phyloP scores from a whole-genome alignment of 495 filamentous ascomycete genomes.

The Entonaema liquescens region DNA sequence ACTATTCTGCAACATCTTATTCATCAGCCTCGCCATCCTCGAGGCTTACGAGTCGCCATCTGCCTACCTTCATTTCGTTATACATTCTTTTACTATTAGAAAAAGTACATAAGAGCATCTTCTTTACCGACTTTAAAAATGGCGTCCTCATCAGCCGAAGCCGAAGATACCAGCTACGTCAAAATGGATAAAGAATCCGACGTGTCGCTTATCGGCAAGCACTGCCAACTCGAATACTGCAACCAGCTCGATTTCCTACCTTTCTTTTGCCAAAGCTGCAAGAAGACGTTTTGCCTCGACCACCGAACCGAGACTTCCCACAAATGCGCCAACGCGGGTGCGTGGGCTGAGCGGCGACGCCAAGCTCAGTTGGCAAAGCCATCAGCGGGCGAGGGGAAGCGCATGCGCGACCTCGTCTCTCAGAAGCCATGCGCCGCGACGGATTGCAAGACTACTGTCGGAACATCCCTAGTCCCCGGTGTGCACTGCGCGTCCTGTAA shows the following conservation, averaged over 20 bases:
- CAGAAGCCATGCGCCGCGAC: constrained; percentile 71
- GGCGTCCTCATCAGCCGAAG: constrained; percentile 43
- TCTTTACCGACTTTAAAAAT: constrained; percentile 32
- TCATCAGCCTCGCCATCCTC: constrained; percentile 41
- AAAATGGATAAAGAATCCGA: constrained; percentile 71
- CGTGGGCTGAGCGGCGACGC: constrained; percentile 79
- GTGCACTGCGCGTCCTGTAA: constrained; percentile 85
- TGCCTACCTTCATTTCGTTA: constrained; percentile 28
- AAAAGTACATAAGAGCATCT: constrained; percentile 23
- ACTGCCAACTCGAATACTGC: constrained; percentile 92
- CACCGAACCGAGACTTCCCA: constrained; percentile 90
- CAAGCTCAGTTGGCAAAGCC: constrained; percentile 61
- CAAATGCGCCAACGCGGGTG: constrained; percentile 80
- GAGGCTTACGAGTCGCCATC: constrained; percentile 40
- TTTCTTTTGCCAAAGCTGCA: constrained; percentile 90
- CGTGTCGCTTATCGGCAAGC: constrained; percentile 82
- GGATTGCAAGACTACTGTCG: constrained; percentile 84
- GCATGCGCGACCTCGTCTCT: constrained; percentile 53
- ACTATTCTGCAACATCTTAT: constrained; percentile 40
- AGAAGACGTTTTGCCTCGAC: constrained; percentile 88
- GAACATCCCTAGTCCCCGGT: constrained; percentile 77
- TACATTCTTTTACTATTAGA: background rate
- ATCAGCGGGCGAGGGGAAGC: constrained; percentile 55
- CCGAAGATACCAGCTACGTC: constrained; percentile 57
- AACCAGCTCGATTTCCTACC: constrained; percentile 96